Evolutionary conservation across 73 alveolate species (phyloP).

Genomic region (Symbiodinium natans): DNA sequence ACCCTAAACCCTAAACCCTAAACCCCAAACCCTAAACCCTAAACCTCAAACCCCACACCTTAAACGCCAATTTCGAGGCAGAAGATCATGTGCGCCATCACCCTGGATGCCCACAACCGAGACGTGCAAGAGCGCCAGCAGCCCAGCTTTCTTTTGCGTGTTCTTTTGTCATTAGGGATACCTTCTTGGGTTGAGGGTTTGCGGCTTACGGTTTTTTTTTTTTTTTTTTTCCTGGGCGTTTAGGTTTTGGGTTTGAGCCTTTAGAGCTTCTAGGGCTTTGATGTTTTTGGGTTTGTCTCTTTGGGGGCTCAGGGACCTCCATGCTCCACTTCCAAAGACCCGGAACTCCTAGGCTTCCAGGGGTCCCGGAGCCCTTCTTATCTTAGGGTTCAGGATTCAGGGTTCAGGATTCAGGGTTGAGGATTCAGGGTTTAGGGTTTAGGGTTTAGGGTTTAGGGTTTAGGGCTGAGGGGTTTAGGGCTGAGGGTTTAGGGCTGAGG

Average conservation of each 20-base stretch:
- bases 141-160: slow-evolving; percentile 13
- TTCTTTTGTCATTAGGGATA: background rate
- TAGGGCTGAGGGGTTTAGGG: no score
- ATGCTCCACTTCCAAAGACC: no score
- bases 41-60: background rate
- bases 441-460: no score
- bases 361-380: no score
- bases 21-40: background rate
- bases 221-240: background rate
- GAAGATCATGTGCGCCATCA: slow-evolving; percentile 99
- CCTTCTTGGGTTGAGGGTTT: background rate
- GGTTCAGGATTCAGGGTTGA: background rate
- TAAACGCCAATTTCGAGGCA: slow-evolving; percentile 27
- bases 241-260: no score
- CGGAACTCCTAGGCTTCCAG: no score
- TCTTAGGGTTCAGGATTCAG: no score
- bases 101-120: slow-evolving; percentile 99
- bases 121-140: slow-evolving; percentile 98
- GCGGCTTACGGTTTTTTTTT: background rate
- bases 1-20: background rate
- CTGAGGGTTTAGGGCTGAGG: no score
- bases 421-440: background rate
- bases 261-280: no score
- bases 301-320: no score
- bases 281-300: no score